Evolutionary conservation across 1,284 basidiomycete species (phyloP).

Genomic region (Trametes versicolor): DNA sequence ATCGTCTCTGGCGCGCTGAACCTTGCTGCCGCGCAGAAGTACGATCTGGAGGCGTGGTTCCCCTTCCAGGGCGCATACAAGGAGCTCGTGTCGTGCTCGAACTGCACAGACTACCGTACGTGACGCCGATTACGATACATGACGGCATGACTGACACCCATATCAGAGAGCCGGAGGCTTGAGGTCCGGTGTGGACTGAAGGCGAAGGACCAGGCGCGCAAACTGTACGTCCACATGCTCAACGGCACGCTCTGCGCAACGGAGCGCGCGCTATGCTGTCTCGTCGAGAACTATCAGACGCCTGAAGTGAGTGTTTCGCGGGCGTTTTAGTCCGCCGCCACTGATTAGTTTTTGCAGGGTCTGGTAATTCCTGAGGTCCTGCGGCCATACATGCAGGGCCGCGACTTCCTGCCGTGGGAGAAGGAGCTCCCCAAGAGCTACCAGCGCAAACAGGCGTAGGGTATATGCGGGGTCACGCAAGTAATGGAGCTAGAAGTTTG

Average conservation of each 20-base stretch:
- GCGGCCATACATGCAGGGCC: slow-evolving; percentile 95
- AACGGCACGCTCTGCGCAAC: slow-evolving; percentile 98
- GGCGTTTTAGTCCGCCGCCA: background rate
- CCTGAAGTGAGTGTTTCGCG: slow-evolving; percentile 71
- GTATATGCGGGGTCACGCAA: background rate
- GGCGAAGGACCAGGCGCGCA: slow-evolving; percentile 85
- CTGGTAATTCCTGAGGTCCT: slow-evolving; percentile 90
- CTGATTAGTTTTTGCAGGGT: slow-evolving; percentile 60
- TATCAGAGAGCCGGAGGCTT: slow-evolving; percentile 85
- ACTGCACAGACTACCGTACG: slow-evolving; percentile 96
- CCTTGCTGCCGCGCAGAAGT: slow-evolving; percentile 97
- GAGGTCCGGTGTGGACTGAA: slow-evolving; percentile 93
- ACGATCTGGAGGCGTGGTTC: slow-evolving; percentile 99
- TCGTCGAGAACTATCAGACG: slow-evolving; percentile 99
- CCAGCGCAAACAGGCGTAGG: slow-evolving; percentile 74
- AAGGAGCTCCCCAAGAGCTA: slow-evolving; percentile 85
- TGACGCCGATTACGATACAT: slow-evolving; percentile 33
- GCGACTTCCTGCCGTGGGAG: slow-evolving; percentile 91
- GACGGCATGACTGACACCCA: slow-evolving; percentile 13
- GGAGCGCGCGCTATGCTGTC: slow-evolving; percentile 94
- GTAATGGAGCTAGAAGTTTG: slow-evolving; percentile 15
- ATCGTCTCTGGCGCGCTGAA: slow-evolving; percentile 98
- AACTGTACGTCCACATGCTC: slow-evolving; percentile 96
- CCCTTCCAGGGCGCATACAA: slow-evolving; percentile 98
- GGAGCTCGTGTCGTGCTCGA: slow-evolving; percentile 93